Base-by-base conservation (phyloP, 169 alveolate genomes). In the Toxoplasma gondii region DNA sequence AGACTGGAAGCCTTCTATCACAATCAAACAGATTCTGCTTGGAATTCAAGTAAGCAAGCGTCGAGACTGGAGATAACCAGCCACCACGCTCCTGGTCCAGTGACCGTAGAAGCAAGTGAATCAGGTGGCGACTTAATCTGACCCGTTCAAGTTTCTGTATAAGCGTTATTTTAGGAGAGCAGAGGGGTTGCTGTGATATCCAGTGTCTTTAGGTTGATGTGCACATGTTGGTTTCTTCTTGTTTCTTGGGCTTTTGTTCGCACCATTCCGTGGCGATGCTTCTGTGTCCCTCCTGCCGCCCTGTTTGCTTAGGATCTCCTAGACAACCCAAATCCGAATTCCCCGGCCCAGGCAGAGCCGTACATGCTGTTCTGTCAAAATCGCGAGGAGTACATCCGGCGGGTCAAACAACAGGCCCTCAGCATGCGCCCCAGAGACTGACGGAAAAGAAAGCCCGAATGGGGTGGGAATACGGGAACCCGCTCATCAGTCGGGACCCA, bases 1-100 rank as follows among this genome's bases (percentile, higher is more conserved):
- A 98, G 99, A 99, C 93, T 99, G 99, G 99, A 99, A 98, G 96
- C 99, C 99, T n/a, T 98, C 99, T 31, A 99, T 99, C 93, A 99
- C 99, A 27, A 98, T 99, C 93, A 98, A 99, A 83, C 99, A 99
- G 96, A 98, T 99, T 91, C 98, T 99, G 34, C 96, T 99, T 43
- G 99, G 99, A 41, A 99, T 99, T n/a, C 99, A 99, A 97, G 99
- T 94, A 38, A 5, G 54, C 39, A 49, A 0, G 45, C 54, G 24
- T 44, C 29, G 36, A 64, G 34, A 64, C 78, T 19, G 36, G 78
- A 64, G 78, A 64, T 80, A 54, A 19, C 0, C n/a, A 44, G 69
- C 36, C 24, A 2, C 36, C 27, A 53, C 54, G 22, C 74, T 92
- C 39, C n/a, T 80, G 24, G 83, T 39, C 92, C 39, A 10, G 38